These are phyloP conservation scores for Aspergillus melleus DNA, from an alignment of 2,329 filamentous ascomycete species.

Conservation along the genomic window DNA sequence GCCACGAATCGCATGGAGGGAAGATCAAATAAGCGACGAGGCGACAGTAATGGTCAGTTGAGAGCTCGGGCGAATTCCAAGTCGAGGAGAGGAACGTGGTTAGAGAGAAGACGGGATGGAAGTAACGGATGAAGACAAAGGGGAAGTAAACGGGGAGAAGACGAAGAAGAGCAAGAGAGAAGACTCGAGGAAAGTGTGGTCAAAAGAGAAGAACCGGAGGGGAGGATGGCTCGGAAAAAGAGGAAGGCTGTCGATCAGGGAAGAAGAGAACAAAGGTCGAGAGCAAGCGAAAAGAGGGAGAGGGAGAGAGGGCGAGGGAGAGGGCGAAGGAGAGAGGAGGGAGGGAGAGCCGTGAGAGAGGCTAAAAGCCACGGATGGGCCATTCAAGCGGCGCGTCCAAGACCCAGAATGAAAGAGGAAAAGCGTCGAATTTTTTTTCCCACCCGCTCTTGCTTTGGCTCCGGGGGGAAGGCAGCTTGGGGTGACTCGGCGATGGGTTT, in stretches of 20 bases:
- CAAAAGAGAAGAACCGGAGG: slow-evolving; percentile 11
- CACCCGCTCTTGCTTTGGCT: slow-evolving; percentile 14
- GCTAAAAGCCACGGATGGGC: slow-evolving; percentile 26
- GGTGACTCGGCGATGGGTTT: not conserved
- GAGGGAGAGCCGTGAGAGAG: slow-evolving; percentile 14
- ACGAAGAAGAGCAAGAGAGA: slow-evolving; percentile 9
- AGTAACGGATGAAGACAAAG: slow-evolving; percentile 6
- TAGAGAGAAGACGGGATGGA: slow-evolving; percentile 4
- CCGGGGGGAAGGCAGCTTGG: not conserved
- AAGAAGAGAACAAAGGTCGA: slow-evolving; percentile 1
- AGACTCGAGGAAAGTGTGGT: slow-evolving; percentile 9
- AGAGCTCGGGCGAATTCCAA: not conserved
- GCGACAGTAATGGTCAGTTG: not conserved
- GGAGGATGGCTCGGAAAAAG: slow-evolving; percentile 13
- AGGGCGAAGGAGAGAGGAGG: slow-evolving; percentile 13
- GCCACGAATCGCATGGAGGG: slow-evolving; percentile 27
- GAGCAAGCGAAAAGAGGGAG: slow-evolving; percentile 7
- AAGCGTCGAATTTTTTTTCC: slow-evolving; percentile 25
- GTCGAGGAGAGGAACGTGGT: not conserved
- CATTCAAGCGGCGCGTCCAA: slow-evolving; percentile 27
- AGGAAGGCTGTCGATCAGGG: slow-evolving; percentile 6
- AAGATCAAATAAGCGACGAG: not conserved
- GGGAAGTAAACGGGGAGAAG: slow-evolving; percentile 2
- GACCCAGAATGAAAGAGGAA: slow-evolving; percentile 28
- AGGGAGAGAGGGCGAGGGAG: slow-evolving; percentile 11